phyloP scores from a whole-genome alignment of 345 rosid species.

The Euphorbia pulcherrima region DNA sequence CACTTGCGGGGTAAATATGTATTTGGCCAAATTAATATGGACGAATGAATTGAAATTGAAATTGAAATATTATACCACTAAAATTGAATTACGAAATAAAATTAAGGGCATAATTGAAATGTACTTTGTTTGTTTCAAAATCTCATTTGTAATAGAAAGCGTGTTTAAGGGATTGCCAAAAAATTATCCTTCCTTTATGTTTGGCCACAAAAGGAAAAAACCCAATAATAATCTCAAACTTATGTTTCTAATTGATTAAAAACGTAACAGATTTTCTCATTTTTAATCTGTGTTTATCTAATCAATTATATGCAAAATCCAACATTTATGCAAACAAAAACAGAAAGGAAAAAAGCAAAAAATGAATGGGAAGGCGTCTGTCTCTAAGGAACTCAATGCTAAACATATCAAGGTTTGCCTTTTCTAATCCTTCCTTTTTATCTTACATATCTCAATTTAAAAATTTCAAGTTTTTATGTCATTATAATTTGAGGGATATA shows the following conservation, averaged over 20 bases:
- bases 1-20: too few species aligned
- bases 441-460: too few species aligned
- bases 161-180: not conserved
- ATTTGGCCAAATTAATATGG: too few species aligned
- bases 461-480: too few species aligned
- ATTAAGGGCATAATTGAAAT: too few species aligned
- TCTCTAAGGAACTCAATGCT: slow-evolving; percentile 74
- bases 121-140: too few species aligned
- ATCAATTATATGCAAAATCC: too few species aligned
- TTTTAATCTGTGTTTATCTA: not conserved
- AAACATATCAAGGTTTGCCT: slow-evolving; percentile 58
- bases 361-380: slow-evolving; percentile 69
- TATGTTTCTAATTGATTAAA: not conserved
- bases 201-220: not conserved
- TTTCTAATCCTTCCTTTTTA: not conserved
- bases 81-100: too few species aligned
- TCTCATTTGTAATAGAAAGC: not conserved
- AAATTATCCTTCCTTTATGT: not conserved
- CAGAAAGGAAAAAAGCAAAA: slow-evolving; percentile 11
- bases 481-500: too few species aligned
- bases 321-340: not conserved
- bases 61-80: too few species aligned
- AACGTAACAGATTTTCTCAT: not conserved
- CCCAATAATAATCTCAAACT: not conserved
- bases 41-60: too few species aligned